Evolutionary conservation across 1,139 yeast species (phyloP), one percentile per base, ranked within the genome.

Genomic region (Suhomyces chickasaworum): DNA sequence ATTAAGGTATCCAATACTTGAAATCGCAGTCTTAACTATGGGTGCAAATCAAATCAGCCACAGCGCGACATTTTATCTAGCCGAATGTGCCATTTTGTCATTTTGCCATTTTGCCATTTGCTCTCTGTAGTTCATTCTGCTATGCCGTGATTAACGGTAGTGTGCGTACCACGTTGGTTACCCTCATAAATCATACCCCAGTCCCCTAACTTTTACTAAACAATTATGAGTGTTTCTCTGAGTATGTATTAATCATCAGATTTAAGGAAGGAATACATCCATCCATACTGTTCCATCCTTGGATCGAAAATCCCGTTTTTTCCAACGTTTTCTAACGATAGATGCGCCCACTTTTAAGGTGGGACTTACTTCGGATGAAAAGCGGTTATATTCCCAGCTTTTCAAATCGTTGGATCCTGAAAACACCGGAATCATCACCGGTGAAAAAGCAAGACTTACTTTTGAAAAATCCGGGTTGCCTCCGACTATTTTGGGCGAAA

Each of bases 401-500:
- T 95, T 93, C 73, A 81, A 80, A 52, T 75, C 85, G 38, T 77
- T 93, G 57, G 99, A 93, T 64, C 80, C 85, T 2, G 95, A 88
- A 56, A 78, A 79, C 39, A 71, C 86, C 39, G 97, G 97, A 3
- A 76, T 86, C 38, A 86, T 93, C 49, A 88, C 97, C 7, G 99
- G 99, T 27, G 95, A 87, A 37, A 83, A 85, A 44, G 91, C 97
- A n/a, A 80, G 95, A 54, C 75, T 88, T 8, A 76, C 95, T 4
- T 84, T 95, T 55, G 96, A 91, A 58, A 86, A 87, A 50, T 85
- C 96, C 2, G 95, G 96, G 0, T 76, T 93, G 45, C 84, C 95
- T 7, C 86, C 95, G 2, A 75, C 83, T 16, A 71, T 81, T 32
- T 73, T 93, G 43, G 97, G 97, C 4, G 95, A 90, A 64, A 85